Conservation (phyloP, 2,329 filamentous ascomycete species). For the Microdochium nivale region DNA sequence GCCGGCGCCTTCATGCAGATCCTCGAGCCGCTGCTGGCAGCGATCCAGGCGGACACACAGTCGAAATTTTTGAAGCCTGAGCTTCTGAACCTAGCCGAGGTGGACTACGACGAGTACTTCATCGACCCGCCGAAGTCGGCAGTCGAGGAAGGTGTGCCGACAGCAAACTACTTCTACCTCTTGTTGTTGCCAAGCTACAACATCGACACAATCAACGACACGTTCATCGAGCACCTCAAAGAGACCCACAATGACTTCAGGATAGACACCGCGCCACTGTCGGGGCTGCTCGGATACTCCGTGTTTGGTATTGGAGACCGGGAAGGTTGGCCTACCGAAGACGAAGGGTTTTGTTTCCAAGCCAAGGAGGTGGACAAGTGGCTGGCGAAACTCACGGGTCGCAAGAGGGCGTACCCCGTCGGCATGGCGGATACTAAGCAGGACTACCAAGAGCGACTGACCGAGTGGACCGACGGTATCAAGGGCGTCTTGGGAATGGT, state of each 20-base stretch:
- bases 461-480: conserved; percentile 73
- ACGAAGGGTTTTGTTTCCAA: conserved; percentile 87
- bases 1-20: conserved; percentile 49
- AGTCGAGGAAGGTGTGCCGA: conserved; percentile 29
- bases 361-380: conserved; percentile 86
- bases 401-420: conserved; percentile 80
- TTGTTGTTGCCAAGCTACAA: conserved; percentile 87
- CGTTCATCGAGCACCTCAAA: conserved; percentile 75
- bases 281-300: conserved; percentile 71
- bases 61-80: conserved; percentile 46
- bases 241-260: conserved; percentile 97
- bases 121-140: conserved; percentile 60
- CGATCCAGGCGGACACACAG: conserved; percentile 40
- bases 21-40: conserved; percentile 38
- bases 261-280: conserved; percentile 81
- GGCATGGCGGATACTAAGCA: conserved; percentile 79
- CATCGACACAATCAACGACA: conserved; percentile 85
- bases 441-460: conserved; percentile 57
- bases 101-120: conserved; percentile 92
- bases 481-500: conserved; percentile 59
- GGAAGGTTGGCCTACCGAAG: conserved; percentile 85
- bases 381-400: conserved; percentile 89
- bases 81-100: conserved; percentile 69
- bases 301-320: conserved; percentile 92
- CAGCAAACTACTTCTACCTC: conserved; percentile 68